Base-by-base conservation (phyloP, 1,284 basidiomycete genomes). In the Exobasidium rhododendri region DNA sequence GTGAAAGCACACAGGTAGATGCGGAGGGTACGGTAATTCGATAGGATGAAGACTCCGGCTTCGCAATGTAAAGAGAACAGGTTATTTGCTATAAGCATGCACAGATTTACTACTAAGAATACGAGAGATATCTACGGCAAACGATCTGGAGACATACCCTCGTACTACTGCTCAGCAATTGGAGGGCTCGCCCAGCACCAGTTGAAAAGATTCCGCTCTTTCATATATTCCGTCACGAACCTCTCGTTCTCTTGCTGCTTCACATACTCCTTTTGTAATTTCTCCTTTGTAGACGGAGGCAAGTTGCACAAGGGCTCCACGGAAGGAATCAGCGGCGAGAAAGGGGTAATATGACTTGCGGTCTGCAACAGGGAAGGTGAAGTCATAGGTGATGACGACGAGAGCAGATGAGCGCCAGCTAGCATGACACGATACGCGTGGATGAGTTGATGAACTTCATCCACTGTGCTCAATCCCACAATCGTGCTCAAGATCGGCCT, bases 401-500 rank as follows among this genome's bases (percentile, higher is more conserved):
- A 40, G 17, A 10, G 17, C 17, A 50, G 47, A 24, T 55, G 45
- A 40, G 56, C 46, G n/a, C 63, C 62, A 20, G 61, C 66, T n/a
- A 64, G 26, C 17, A 79, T 65, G 2, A 68, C 56, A 3, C 77
- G 64, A 52, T 71, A 77, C 10, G 71, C 67, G 28, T 73, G 62
- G 11, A 79, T 54, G 10, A 73, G 70, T 4, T 64, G 62, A 45
- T 78, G 77, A 14, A 79, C 76, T 52, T 79, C 74, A 40, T 77
- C 72, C 1, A 69, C 69, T n/a, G 64, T 70, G 61, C 70, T 73
- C 56, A 79, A 61, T 1, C 77, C 77, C 0, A 77, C 61, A n/a
- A 79, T 60, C 2, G 76, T 78, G 14, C 71, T 62, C 30, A 78
- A 51, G 26, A 53, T 49, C 5, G 71, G 31, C 17, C 28, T 22